These are phyloP conservation scores for Phytopythium helicoides DNA, from an alignment of 352 stramenopile genomes.

Conservation along the genomic window DNA sequence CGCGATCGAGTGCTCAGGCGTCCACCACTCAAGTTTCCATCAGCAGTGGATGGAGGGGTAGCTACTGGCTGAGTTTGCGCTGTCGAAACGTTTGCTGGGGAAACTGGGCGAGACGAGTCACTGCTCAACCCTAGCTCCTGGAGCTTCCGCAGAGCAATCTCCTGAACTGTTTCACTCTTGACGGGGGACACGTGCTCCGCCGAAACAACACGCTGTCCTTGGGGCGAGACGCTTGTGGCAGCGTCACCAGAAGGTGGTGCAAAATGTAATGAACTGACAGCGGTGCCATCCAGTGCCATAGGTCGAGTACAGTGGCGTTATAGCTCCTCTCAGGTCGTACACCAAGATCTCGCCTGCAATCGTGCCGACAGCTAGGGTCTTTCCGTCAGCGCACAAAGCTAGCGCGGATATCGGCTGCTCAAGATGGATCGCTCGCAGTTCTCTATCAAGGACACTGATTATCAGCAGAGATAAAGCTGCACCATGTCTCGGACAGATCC, in stretches of 20 bases:
- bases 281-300: constrained; percentile 34
- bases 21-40: not conserved
- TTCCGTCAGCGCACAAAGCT: constrained; percentile 59
- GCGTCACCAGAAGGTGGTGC: constrained; percentile 32
- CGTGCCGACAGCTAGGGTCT: constrained; percentile 58
- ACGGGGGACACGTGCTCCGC: constrained; percentile 33
- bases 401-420: constrained; percentile 55
- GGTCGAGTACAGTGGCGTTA: constrained; percentile 53
- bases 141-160: constrained; percentile 40
- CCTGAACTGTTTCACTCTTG: constrained; percentile 40
- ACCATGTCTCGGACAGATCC: constrained; percentile 1
- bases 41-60: not conserved
- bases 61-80: not conserved
- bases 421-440: constrained; percentile 55
- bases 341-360: constrained; percentile 52
- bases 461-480: constrained; percentile 3
- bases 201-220: constrained; percentile 44
- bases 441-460: constrained; percentile 20
- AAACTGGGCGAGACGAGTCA: not conserved
- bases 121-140: constrained; percentile 18
- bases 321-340: constrained; percentile 63
- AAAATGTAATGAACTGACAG: constrained; percentile 62
- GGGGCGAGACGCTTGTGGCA: constrained; percentile 19
- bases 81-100: not conserved
- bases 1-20: constrained; percentile 1